Evolutionary conservation across 78 protist species (phyloP), one percentile per base, ranked within the genome.

Genomic region (Dictyostelium purpureum): DNA sequence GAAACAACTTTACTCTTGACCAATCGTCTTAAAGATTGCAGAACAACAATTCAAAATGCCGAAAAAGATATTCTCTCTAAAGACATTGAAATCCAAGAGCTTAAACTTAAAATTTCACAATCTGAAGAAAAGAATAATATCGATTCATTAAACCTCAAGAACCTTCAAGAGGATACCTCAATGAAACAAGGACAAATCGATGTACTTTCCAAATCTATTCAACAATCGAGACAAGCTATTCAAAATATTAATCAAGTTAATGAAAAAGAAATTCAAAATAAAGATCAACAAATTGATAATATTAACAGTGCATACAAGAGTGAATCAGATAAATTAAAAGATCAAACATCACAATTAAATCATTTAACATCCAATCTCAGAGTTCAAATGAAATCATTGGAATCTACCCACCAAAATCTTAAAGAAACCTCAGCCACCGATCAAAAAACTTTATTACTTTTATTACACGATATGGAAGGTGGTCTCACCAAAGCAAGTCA

Each of bases 401-500:
- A 85, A 45, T 49, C 38, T 26, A 66, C 76, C 35, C 74, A 70
- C 21, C 35, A 47, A 26, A 12, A 35, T 14, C 92, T 73, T 61
- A 85, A 85, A 33, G 92, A 85, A 33, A 49, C 52, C 18, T 45
- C 75, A 21, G 76, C 51, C 1, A 31, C 37, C 3, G 92, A 85
- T 24, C 82, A 70, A 70, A 70, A 85, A 51, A 73, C 61, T 5
- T 31, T 85, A 12, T 21, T 85, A 59, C 21, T 85, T 0, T 24
- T 85, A 1, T 35, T 85, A 10, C 59, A 61, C 3, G 92, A 85
- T 47, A 57, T 85, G 66, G 92, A 85, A 35, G 18, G 49, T 59
- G 92, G 92, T 37, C 74, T 85, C 4, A 28, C 43, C 5, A 85
- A 75, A 73, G 92, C 92, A 7, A 59, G 77, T 61, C 92, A 85